Base-by-base conservation (phyloP, 139 green algal species). In the Pycnococcus provasolii region DNA sequence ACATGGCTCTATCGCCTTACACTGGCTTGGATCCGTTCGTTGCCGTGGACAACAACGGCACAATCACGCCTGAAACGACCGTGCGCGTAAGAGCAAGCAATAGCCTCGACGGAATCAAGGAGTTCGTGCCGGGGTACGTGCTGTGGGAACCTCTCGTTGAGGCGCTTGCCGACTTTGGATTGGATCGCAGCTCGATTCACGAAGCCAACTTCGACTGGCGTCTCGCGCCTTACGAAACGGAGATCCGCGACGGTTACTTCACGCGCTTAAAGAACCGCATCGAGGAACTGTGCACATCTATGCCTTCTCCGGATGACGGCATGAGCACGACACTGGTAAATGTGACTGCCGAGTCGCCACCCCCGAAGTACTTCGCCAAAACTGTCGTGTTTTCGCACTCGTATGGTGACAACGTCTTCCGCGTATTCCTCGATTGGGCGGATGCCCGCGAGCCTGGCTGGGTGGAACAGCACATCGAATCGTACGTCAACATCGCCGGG, bases 81-180 rank as follows among this genome's bases (percentile, higher is more conserved):
- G 82, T 89, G 64, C 80, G 80, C 61, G 55, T 89, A 47, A 68
- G 83, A 4, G 76, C 81, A 42, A 63, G 75, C 6, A 60, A 77
- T 43, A 80, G 83, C 9, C 64, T 91, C 5, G 79, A 85, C 40
- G 78, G 73, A 2, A 79, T 89, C 3, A 83, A 91, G 72, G 88
- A 81, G 62, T 89, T 92, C 70, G 71, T 89, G 1, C 54, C 54
- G 1, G 74, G 77, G 50, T 83, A 83, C 63, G 76, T 73, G 64
- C 85, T 92, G 59, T 92, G 86, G 83, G 80, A 68, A 26, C 86
- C 86, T 70, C 50, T 89, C 26, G 81, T 90, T 45, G 77, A 89
- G 65, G 72, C 74, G 3, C 68, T 90, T 39, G 82, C 72, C 0
- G 83, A 88, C 57, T 43, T 92, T 1, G 86, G 86, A 42, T 71